Base-by-base conservation (phyloP, 768 basidiomycete genomes). In the Leccinellum albellum region DNA sequence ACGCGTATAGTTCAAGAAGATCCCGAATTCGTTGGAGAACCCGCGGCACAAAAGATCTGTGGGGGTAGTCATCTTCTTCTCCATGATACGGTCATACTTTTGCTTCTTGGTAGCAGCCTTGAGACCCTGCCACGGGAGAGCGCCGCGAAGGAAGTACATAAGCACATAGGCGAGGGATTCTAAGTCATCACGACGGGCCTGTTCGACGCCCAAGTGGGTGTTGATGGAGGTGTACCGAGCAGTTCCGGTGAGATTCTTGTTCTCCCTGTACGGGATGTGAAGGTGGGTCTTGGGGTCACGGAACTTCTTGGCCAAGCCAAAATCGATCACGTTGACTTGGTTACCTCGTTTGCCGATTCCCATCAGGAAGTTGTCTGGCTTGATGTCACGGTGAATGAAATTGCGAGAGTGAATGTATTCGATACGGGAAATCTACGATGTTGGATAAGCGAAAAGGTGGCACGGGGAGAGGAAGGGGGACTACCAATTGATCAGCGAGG, bases 71-170 rank as follows among this genome's bases (percentile, higher is more conserved):
- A 99, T 98, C 86, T 99, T 99, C 86, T 99, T 99, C 79, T 99
- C 97, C 97, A 99, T 99, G 79, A 99, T 99, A 59, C 97, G 89
- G 76, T 98, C 97, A 75, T 98, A 98, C 80, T 99, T 99, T 82
- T 99, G 97, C 85, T 99, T 99, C 92, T 99, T 99, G 58, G 97
- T 99, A 40, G 96, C 96, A 58, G 97, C 97, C 80, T 99, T 99
- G 72, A 99, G 85, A 58, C 97, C 97, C 75, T 99, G 97, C 96
- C 96, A 99, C 31, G 96, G 96, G 45, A 99, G 85, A 55, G 93
- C 89, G 50, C 96, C 97, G 62, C 96, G 94, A 62, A 99, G 88
- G 85, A 99, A 99, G 81, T 99, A 99, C 96, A 99, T 98, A 65
- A 99, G 85, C 23, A 98, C 97, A 69, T 99, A 99, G 57, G 95